A percentile compares a stretch with the other conserved stretches of the same genome.
phyloP scores from a whole-genome alignment of 2,329 filamentous ascomycete species.

The Aspergillus aculeatinus region DNA sequence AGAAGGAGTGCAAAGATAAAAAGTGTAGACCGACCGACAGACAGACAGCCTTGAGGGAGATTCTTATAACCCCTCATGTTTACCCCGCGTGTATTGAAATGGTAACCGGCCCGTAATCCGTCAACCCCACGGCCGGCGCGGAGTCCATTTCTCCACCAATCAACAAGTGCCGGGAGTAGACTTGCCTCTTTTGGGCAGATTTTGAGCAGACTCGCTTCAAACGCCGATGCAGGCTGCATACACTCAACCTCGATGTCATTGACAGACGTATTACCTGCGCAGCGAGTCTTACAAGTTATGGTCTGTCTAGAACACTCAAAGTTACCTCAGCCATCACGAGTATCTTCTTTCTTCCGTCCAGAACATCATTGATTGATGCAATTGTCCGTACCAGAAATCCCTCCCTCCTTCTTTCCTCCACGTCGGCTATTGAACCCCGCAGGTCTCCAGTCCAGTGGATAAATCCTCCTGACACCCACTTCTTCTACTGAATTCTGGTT shows the following conservation, averaged over 20 bases:
- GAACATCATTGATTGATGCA: background rate
- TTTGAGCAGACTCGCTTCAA: background rate
- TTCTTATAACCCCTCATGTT: slow-evolving; percentile 9
- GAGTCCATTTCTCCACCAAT: slow-evolving; percentile 5
- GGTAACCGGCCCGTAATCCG: slow-evolving; percentile 1
- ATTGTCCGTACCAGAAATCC: background rate
- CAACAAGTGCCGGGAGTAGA: background rate
- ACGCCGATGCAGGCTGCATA: slow-evolving; percentile 2
- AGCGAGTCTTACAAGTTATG: background rate
- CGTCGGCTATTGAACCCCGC: background rate
- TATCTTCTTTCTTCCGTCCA: background rate
- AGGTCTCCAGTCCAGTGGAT: background rate
- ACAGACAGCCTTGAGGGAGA: background rate
- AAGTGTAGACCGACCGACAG: background rate
- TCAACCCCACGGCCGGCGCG: slow-evolving; percentile 2
- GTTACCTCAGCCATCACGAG: background rate
- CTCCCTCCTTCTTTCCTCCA: background rate
- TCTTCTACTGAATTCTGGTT: background rate
- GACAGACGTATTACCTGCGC: background rate
- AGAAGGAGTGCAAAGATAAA: too few relatives aligned
- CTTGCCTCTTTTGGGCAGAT: background rate
- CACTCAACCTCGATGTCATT: background rate
- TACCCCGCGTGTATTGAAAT: slow-evolving; percentile 5
- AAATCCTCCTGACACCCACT: background rate
- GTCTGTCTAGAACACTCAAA: background rate